phyloP scores from a whole-genome alignment of 176 grass and related monocot genomes.

The Hyparrhenia diplandra region DNA sequence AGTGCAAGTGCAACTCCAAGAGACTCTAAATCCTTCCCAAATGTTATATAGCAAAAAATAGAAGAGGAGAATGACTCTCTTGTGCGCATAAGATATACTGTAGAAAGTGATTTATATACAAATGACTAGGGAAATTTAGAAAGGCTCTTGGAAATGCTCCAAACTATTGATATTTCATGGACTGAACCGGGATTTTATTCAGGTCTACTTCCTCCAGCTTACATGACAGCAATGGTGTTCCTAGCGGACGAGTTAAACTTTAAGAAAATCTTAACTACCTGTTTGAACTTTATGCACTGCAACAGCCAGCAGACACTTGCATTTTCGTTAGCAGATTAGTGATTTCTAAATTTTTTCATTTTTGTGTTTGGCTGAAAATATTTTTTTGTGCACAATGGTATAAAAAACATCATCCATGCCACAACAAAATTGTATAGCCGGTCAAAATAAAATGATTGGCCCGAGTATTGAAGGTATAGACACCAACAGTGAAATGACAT shows the following conservation, averaged over 20 bases:
- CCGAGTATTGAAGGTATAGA: not conserved
- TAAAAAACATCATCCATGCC: not conserved
- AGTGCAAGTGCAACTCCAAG: no score
- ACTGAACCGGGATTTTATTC: not conserved
- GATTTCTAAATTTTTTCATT: not conserved
- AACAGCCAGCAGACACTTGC: not conserved
- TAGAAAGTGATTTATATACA: no score
- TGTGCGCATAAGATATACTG: no score
- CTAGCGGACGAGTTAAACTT: not conserved
- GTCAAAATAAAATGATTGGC: not conserved
- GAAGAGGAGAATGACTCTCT: no score
- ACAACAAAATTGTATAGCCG: not conserved
- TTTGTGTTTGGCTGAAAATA: not conserved
- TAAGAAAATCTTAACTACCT: not conserved
- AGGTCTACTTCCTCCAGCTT: not conserved
- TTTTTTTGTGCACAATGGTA: not conserved
- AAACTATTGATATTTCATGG: constrained; percentile 10
- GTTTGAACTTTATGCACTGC: not conserved
- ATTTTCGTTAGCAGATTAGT: not conserved
- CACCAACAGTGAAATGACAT: not conserved
- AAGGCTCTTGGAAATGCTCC: no score
- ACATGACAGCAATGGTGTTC: not conserved
- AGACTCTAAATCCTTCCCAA: no score
- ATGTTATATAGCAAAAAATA: no score
- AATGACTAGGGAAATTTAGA: no score